Base-by-base conservation (phyloP, 345 rosid species). In the Noccaea caerulescens region DNA sequence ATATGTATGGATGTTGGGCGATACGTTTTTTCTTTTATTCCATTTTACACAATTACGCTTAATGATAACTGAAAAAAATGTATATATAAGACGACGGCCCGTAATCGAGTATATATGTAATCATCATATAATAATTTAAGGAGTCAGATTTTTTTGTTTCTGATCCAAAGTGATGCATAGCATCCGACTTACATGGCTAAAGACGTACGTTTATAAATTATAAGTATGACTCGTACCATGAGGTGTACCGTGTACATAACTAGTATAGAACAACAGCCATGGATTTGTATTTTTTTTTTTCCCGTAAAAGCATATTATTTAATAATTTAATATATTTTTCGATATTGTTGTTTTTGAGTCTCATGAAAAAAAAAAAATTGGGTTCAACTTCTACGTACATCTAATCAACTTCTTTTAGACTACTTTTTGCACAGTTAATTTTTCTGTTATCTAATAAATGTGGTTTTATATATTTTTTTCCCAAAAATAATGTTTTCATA, bases 121-220 rank as follows among this genome's bases (percentile, higher is more conserved):
- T 55, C 63, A 55, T 68, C 54, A 32, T 33, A 46, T 11, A 10
- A 60, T 9, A 9, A 58, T 60, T 5, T 12, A 43, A 68, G 9
- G 32, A 32, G 43, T 55, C 42, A 32, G 50, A 43, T 32, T 58
- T 43, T 43, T 32, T 1, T 39, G 59, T 41, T 14, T 42, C 53
- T 32, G 33, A 54, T 54, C 51, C 18, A 18, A 5, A 49, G n/a
- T n/a, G 39, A 20, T 20, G 23, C 23, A 32, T 44, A 27, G 37
- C 53, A 44, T 6, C 10, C 49, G 23, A 20, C 23, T 20, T 20
- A 20, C 23, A 20, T 20, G 23, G 23, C 23, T 0, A 20, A 20
- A 20, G 23, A 20, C 41, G 14, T n/a, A 36, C 42, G 43, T 34
- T 20, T 34, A 8, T 11, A 41, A 1, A 2, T 20, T 34, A 8